Percentiles rank a stretch among this genome's conserved stretches.
These are phyloP conservation scores for Pichia cephalocereana DNA, from an alignment of 805 yeast genomes.

Conservation along the genomic window DNA sequence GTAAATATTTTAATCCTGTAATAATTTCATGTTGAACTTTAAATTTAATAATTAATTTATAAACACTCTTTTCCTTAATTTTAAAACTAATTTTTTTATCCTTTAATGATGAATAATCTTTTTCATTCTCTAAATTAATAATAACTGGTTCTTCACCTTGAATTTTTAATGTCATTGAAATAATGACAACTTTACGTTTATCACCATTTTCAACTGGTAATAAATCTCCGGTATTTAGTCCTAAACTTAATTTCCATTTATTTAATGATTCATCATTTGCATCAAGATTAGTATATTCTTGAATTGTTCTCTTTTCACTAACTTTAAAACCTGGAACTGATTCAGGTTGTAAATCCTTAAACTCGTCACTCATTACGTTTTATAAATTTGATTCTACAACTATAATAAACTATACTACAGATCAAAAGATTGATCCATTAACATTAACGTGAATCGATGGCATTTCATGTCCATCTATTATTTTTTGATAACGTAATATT, in stretches of 20 bases:
- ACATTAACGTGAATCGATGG: too few relatives aligned
- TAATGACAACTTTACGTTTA: conserved; percentile 65
- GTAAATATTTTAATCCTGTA: conserved; percentile 83
- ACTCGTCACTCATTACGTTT: conserved; percentile 13
- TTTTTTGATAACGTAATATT: too few relatives aligned
- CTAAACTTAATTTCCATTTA: conserved; percentile 87
- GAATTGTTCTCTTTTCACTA: conserved; percentile 67
- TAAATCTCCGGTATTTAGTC: conserved; percentile 49
- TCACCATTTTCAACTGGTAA: conserved; percentile 66
- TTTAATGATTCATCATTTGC: conserved; percentile 85
- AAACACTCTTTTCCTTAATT: conserved; percentile 70
- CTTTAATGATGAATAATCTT: conserved; percentile 46
- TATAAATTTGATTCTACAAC: too few relatives aligned
- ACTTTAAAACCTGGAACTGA: conserved; percentile 55
- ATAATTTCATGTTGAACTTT: conserved; percentile 76
- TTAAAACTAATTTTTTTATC: conserved; percentile 50
- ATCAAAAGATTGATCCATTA: too few relatives aligned
- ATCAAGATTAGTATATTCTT: conserved; percentile 73
- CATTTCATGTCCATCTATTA: too few relatives aligned
- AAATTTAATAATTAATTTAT: conserved; percentile 65
- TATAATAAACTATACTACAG: too few relatives aligned
- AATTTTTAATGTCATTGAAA: conserved; percentile 63
- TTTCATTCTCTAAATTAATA: conserved; percentile 54
- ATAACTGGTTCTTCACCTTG: conserved; percentile 62
- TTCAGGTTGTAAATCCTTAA: conserved; percentile 56